Conservation (phyloP, 1,284 basidiomycete genomes). For the Trametes versicolor region DNA sequence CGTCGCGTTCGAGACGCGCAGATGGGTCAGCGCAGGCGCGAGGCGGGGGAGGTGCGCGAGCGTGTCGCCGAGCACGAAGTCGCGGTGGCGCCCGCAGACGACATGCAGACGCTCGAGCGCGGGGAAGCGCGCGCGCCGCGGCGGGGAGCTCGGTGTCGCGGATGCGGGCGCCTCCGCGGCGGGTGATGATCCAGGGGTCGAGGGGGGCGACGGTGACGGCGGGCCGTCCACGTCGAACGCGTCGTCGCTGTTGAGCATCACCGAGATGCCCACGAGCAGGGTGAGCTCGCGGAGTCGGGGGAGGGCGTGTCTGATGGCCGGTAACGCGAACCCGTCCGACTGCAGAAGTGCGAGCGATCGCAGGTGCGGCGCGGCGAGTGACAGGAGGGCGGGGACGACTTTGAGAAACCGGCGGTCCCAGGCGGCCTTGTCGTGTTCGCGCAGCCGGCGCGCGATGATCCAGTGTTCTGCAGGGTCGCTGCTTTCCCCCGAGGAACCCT, state of each 20-base stretch:
- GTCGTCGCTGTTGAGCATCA: conserved; percentile 19
- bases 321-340: conserved; percentile 27
- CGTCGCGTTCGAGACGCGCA: conserved; percentile 33
- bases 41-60: conserved; percentile 26
- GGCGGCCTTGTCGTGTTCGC: conserved; percentile 29
- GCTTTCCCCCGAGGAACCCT: background rate
- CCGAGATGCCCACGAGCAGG: conserved; percentile 31
- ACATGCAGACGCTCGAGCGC: conserved; percentile 33
- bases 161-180: background rate
- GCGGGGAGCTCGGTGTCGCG: conserved; percentile 9
- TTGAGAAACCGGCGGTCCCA: conserved; percentile 29
- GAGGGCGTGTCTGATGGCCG: conserved; percentile 19
- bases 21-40: conserved; percentile 29
- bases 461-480: conserved; percentile 15
- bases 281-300: conserved; percentile 33
- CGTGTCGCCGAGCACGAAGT: conserved; percentile 28
- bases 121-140: conserved; percentile 24
- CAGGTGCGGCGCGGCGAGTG: conserved; percentile 25
- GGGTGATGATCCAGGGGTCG: conserved; percentile 1
- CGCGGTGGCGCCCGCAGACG: conserved; percentile 31
- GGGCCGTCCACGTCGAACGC: background rate
- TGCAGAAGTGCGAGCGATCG: conserved; percentile 31
- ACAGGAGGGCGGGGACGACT: conserved; percentile 25
- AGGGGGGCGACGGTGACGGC: background rate
- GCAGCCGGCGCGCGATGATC: conserved; percentile 23